These are phyloP conservation scores for Dactylis glomerata DNA, from an alignment of 176 grass and related monocot species.

Conservation along the genomic window DNA sequence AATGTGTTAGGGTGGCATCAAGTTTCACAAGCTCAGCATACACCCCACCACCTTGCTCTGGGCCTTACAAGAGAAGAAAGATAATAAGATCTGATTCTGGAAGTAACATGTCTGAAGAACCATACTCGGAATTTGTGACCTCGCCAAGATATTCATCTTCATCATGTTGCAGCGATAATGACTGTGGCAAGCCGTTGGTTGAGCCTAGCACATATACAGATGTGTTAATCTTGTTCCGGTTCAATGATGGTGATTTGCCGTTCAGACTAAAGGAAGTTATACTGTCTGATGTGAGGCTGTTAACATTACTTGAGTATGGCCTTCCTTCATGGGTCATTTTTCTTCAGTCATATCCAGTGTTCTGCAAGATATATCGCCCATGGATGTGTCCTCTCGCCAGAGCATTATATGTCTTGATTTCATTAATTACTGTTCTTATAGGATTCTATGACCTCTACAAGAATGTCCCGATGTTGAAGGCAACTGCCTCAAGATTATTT, in stretches of 20 bases:
- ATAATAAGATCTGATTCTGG: conserved; percentile 45
- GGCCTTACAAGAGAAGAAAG: conserved; percentile 93
- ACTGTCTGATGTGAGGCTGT: conserved; percentile 76
- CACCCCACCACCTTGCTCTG: conserved; percentile 60
- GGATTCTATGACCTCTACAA: conserved; percentile 99
- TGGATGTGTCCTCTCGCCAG: conserved; percentile 97
- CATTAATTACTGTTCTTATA: conserved; percentile 84
- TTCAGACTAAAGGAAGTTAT: conserved; percentile 81
- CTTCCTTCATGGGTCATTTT: conserved; percentile 99
- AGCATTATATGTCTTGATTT: conserved; percentile 86
- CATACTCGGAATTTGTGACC: conserved; percentile 66
- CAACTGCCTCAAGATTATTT: conserved; percentile 87
- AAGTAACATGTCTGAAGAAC: conserved; percentile 49
- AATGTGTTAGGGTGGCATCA: conserved; percentile 23
- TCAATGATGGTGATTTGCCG: conserved; percentile 77
- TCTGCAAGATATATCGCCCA: conserved; percentile 93
- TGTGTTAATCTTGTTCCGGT: conserved; percentile 86
- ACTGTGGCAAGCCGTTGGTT: conserved; percentile 22
- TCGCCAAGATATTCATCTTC: conserved; percentile 63
- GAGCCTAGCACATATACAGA: conserved; percentile 72
- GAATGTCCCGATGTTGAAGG: conserved; percentile 95
- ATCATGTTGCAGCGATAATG: conserved; percentile 45
- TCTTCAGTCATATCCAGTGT: conserved; percentile 92
- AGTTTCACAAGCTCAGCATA: conserved; percentile 36
- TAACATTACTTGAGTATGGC: conserved; percentile 88